Percentiles rank a stretch among this genome's conserved stretches.
These are phyloP conservation scores for Eucalyptus decipiens DNA, from an alignment of 345 rosid genomes.

Conservation along the genomic window DNA sequence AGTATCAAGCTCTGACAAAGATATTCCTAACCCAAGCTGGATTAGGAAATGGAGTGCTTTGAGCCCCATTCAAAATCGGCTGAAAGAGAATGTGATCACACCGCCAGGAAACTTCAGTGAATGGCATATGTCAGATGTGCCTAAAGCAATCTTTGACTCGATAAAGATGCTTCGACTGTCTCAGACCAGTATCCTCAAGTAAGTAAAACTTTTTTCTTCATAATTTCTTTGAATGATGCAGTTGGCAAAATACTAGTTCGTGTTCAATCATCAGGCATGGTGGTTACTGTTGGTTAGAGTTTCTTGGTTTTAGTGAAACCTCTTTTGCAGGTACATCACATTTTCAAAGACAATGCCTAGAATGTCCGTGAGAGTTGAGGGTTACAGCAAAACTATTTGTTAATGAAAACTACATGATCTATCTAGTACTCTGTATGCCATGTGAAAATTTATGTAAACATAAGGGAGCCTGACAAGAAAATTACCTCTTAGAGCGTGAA, in stretches of 20 bases:
- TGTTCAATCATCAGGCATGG: neutral
- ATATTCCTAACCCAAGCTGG: neutral
- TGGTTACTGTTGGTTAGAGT: neutral
- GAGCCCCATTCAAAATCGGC: slow-evolving; percentile 18
- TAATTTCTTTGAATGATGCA: neutral
- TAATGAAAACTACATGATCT: neutral
- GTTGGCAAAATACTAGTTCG: neutral
- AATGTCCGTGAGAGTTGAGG: neutral
- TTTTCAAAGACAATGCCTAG: neutral
- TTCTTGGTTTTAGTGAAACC: neutral
- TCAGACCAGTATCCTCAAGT: slow-evolving; percentile 60
- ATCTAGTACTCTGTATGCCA: neutral
- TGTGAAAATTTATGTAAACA: neutral
- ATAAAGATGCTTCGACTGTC: slow-evolving; percentile 59
- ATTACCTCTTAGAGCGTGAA: neutral
- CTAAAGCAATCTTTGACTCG: slow-evolving; percentile 40
- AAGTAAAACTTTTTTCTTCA: slow-evolving; percentile 5
- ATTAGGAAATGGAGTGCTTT: slow-evolving; percentile 10
- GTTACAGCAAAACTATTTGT: neutral
- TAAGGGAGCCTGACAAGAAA: neutral
- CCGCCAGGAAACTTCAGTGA: neutral
- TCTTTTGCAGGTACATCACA: neutral
- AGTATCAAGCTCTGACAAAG: neutral
- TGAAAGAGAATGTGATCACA: neutral
- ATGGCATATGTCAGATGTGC: slow-evolving; percentile 15